phyloP scores from a whole-genome alignment of 2,329 filamentous ascomycete genomes.

The Ophiostoma pallidulum region DNA sequence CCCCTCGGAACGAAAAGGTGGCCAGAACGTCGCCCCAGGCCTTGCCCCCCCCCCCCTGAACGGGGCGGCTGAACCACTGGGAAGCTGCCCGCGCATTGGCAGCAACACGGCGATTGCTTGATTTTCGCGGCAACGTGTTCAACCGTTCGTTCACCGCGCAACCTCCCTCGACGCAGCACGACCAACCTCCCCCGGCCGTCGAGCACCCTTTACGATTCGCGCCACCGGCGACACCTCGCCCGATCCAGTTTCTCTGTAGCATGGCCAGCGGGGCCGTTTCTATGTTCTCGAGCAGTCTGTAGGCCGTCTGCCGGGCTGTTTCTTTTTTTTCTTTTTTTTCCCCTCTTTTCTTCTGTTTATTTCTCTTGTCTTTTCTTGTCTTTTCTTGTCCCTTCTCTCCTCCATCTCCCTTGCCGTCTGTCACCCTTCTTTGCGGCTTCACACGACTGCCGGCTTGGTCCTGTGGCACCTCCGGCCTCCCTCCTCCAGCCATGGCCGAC shows the following conservation, averaged over 20 bases:
- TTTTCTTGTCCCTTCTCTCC: not conserved
- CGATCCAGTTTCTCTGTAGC: constrained; percentile 2
- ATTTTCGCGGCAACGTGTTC: constrained; percentile 14
- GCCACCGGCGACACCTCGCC: not conserved
- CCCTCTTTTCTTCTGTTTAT: not conserved
- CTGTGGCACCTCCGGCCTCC: no score
- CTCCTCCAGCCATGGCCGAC: constrained; percentile 26
- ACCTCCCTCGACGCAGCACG: constrained; percentile 1
- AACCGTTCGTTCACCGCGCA: constrained; percentile 3
- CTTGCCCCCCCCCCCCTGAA: no score
- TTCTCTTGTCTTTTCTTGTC: not conserved
- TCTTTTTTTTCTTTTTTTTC: constrained; percentile 2
- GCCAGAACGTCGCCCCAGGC: constrained; percentile 15
- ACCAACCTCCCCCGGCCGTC: constrained; percentile 1
- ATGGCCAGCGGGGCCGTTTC: constrained; percentile 7
- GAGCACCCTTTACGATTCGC: not conserved
- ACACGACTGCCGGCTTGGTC: no score
- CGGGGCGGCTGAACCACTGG: no score
- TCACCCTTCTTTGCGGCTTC: not conserved
- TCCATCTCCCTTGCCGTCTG: not conserved
- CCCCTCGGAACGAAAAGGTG: constrained; percentile 25
- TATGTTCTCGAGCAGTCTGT: not conserved
- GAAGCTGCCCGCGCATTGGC: no score
- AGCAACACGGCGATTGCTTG: no score
- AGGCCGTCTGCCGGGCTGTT: constrained; percentile 1